Base-by-base conservation (phyloP, 495 filamentous ascomycete species). In the Aspergillus hancockii region DNA sequence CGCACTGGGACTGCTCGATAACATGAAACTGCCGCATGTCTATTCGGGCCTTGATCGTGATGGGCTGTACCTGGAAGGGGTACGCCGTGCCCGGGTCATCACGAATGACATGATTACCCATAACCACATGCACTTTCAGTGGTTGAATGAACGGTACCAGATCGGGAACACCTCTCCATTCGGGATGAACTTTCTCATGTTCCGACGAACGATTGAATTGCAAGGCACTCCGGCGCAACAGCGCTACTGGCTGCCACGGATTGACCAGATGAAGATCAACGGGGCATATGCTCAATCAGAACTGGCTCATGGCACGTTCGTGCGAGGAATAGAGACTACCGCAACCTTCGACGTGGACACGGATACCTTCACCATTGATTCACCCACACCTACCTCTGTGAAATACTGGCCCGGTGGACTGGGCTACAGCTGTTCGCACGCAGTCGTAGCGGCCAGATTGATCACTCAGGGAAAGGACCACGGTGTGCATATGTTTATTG, bases 21-120 rank as follows among this genome's bases (percentile, higher is more conserved):
- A 32, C 31, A 54, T 54, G 51, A n/a, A 54, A 9, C 51, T 54
- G 7, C 51, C 51, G 2, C 51, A 54, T 22, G 8, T 54, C 14
- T 38, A 54, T 19, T 23, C 28, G 6, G 51, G 32, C 7, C 51
- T 54, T 9, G 30, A 54, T 19, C 51, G 51, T 34, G 34, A 38
- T 6, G 51, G 34, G 9, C 31, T 36, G 6, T 54, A 54, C 31
- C 51, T 54, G 3, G 51, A 54, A 40, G 51, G 51, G 0, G 18
- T 54, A 4, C 51, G 51, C 0, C 28, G 51, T 4, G 51, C 30
- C 3, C 51, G 30, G 1, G 51, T 19, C 31, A 54, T 54, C 31
- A 38, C 34, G 14, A 40, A 14, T 22, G 51, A 54, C 51, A 54
- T 54, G 51, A n/a, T 54, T 4, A 13, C 13, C 4, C 51, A 54